A percentile compares a stretch with the other conserved stretches of the same genome.
Evolutionary conservation across 768 basidiomycete species (phyloP).

Genomic region (Pleurotus pulmonarius): DNA sequence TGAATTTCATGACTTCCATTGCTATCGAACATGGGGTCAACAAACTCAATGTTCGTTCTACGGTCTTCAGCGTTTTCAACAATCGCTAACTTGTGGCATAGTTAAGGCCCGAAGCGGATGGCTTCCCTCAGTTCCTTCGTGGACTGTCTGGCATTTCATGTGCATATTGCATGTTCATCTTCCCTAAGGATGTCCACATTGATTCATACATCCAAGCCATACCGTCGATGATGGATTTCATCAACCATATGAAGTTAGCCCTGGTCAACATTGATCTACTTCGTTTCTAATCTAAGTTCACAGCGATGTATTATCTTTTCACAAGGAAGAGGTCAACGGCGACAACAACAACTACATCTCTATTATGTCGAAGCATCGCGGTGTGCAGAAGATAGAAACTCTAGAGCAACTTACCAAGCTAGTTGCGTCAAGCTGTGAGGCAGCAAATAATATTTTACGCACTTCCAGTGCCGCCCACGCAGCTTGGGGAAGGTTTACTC

Average conservation of each 20-base stretch:
- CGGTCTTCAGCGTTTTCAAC: too few species aligned
- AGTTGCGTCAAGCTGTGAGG: neutral
- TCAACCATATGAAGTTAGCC: slow-evolving; percentile 5
- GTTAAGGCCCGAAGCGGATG: too few species aligned
- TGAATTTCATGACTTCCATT: slow-evolving; percentile 1
- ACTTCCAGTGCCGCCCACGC: neutral
- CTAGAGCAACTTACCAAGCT: neutral
- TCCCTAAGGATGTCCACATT: neutral
- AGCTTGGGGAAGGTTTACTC: slow-evolving; percentile 1
- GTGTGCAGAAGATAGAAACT: neutral
- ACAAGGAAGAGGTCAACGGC: slow-evolving; percentile 6
- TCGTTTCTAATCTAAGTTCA: neutral
- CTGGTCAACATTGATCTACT: neutral
- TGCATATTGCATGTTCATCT: neutral
- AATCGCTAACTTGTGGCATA: too few species aligned
- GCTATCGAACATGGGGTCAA: slow-evolving; percentile 1
- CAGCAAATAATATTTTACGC: neutral
- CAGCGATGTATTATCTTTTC: slow-evolving; percentile 3
- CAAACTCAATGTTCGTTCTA: too few species aligned
- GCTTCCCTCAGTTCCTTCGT: neutral
- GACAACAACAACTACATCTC: slow-evolving; percentile 3
- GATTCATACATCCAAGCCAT: neutral
- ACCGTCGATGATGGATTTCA: neutral
- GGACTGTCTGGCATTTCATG: neutral
- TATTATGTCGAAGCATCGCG: neutral